Evolutionary conservation across 768 basidiomycete genomes (phyloP).

Genomic region (Pulveroboletus sp.): DNA sequence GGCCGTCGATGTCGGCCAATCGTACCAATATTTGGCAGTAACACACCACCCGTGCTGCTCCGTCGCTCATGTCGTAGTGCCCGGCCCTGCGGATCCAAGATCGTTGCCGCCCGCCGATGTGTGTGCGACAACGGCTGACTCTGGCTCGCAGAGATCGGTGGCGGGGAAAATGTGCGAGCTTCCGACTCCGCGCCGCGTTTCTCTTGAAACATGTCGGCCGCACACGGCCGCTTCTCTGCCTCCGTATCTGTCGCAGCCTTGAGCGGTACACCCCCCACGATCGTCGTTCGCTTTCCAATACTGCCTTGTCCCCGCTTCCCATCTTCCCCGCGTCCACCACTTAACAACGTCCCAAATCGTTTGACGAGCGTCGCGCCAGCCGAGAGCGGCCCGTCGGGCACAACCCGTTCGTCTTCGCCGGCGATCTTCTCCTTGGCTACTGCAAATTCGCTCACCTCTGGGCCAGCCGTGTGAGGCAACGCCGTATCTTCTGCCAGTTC

Average conservation of each 20-base stretch:
- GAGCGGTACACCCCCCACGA: slow-evolving; percentile 40
- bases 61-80: slow-evolving; percentile 65
- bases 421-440: slow-evolving; percentile 32
- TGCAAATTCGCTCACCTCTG: slow-evolving; percentile 55
- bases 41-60: slow-evolving; percentile 69
- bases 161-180: slow-evolving; percentile 22
- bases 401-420: slow-evolving; percentile 22
- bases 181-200: slow-evolving; percentile 22
- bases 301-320: slow-evolving; percentile 36
- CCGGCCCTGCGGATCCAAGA: slow-evolving; percentile 64
- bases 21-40: slow-evolving; percentile 44
- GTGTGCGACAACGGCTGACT: slow-evolving; percentile 55
- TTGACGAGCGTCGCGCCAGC: slow-evolving; percentile 70
- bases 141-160: slow-evolving; percentile 36
- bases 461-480: slow-evolving; percentile 59
- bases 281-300: slow-evolving; percentile 45
- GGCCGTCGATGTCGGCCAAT: slow-evolving; percentile 67
- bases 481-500: slow-evolving; percentile 39
- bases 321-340: slow-evolving; percentile 42
- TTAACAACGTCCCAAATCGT: slow-evolving; percentile 68
- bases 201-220: slow-evolving; percentile 17
- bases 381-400: slow-evolving; percentile 36
- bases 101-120: slow-evolving; percentile 74
- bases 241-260: slow-evolving; percentile 36
- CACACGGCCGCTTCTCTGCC: slow-evolving; percentile 28